Evolutionary conservation across 306 rosid genomes (phyloP), one percentile per base, ranked within the genome.

Genomic region (Cucumis hystrix): DNA sequence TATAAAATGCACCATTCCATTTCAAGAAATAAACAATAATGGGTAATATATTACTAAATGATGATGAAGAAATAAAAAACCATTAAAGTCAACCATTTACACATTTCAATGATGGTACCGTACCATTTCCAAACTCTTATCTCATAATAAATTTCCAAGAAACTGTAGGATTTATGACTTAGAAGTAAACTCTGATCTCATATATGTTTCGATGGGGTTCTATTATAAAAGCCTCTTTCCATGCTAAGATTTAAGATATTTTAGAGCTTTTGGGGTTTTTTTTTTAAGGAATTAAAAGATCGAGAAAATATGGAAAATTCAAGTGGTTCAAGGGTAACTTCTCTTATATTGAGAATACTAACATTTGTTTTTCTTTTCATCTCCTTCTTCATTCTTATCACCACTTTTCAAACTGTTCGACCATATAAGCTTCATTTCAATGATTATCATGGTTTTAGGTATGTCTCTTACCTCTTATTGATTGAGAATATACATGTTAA

Each of bases 321-420:
- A 75, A 72, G 83, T 66, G 30, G 82, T 84, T 77, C 87, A 68
- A 82, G 82, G 40, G 75, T 80, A 64, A 81, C 40, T 6, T 71
- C 77, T 68, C 83, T 91, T 6, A 21, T 86, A 69, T 62, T 86
- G 85, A 86, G 92, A 84, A 76, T 86, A 6, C 35, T 85, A 14
- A 79, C 87, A 14, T 82, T 86, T 35, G 80, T 88, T 52, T 83
- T 86, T 63, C 85, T 88, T 0, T 59, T 91, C 2, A 83, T 81
- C 39, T 79, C 97, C 0, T 88, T 89, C 55, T 80, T 89, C 10
- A 58, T 91, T 62, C 80, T 86, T 18, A 80, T 88, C 30, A 45
- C 77, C 12, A 73, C 47, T 61, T 69, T 71, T 30, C 16, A 35
- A 21, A 81, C 79, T 2, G 60, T 10, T 5, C 15, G 1, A 1